Base-by-base conservation (phyloP, 306 rosid genomes). In the Vigna reflexopilosa region DNA sequence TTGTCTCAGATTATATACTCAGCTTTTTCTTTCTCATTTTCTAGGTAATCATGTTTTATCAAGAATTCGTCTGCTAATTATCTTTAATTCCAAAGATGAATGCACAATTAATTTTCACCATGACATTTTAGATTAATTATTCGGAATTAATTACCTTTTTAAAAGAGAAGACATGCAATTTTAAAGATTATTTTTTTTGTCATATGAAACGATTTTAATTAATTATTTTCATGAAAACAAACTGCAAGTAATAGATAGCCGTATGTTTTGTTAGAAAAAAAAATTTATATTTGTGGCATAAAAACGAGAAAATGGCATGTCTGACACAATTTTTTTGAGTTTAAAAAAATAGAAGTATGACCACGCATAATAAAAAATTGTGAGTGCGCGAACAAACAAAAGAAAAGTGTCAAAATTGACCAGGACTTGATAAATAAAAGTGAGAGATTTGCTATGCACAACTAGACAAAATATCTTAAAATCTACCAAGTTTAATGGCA, bases 331-430 rank as follows among this genome's bases (percentile, higher is more conserved):
- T 16, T 7, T 1, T 19, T 40, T 42, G 50, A 1, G 7, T 65
- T 49, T 8, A 1, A 7, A 7, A 16, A 49, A 68, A 16, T 30
- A 3, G 7, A 70, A 48, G 42, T 48, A 48, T 48, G 44, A 69
- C 26, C n/a, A 50, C n/a, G 4, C 2, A 49, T 3, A 4, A 19
- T 11, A 47, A 47, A 24, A 13, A 68, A 26, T 20, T 34, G 14
- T 22, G 58, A 48, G 58, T 9, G 58, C 4, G 9, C 7, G 30
- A 68, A 14, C 11, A 22, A 45, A 15, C 42, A 68, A 49, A 22
- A 10, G 11, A 70, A 47, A 71, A 10, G 64, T 34, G 24, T 32
- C 49, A 32, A 55, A 71, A 71, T 71, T 30, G 76, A 71, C 64
- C 1, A 51, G 19, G 52, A 49, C 58, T 51, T 17, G 7, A 10